These are phyloP conservation scores for Trypanosomatidae sp. DNA, from an alignment of 208 protist species.

Conservation along the genomic window DNA sequence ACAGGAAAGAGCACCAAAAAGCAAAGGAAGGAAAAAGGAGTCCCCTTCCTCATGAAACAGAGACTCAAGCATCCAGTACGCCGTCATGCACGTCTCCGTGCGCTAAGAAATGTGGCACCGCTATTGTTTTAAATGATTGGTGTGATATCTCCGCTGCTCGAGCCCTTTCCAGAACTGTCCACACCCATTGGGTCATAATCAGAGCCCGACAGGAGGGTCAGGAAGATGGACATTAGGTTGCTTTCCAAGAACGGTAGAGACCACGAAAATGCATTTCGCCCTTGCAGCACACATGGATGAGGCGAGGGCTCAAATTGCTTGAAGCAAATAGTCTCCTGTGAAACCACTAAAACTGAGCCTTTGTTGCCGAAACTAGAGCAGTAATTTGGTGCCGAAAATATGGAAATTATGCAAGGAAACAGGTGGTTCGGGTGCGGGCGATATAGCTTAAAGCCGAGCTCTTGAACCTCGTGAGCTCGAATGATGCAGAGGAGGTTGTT, in stretches of 20 bases:
- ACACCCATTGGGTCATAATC: slow-evolving; percentile 11
- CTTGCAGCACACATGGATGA: slow-evolving; percentile 66
- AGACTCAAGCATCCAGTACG: not conserved
- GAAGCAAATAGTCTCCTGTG: slow-evolving; percentile 91
- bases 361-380: slow-evolving; percentile 98
- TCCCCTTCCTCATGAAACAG: too few species aligned
- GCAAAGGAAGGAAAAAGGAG: not conserved
- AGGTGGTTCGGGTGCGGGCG: slow-evolving; percentile 74
- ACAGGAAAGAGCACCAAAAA: not conserved
- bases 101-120: not conserved
- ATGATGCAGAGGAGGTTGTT: slow-evolving; percentile 97
- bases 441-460: slow-evolving; percentile 95
- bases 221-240: slow-evolving; percentile 43
- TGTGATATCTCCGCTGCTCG: not conserved
- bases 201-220: slow-evolving; percentile 22
- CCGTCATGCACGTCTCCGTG: not conserved
- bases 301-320: slow-evolving; percentile 82
- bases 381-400: slow-evolving; percentile 98
- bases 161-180: slow-evolving; percentile 19
- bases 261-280: slow-evolving; percentile 72
- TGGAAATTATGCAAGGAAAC: slow-evolving; percentile 97
- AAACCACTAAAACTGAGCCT: slow-evolving; percentile 86
- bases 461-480: slow-evolving; percentile 95
- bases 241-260: slow-evolving; percentile 71
- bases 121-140: not conserved